A percentile compares a stretch with the other conserved stretches of the same genome.
phyloP scores from a whole-genome alignment of 495 filamentous ascomycete species.

The Neurospora sp. region DNA sequence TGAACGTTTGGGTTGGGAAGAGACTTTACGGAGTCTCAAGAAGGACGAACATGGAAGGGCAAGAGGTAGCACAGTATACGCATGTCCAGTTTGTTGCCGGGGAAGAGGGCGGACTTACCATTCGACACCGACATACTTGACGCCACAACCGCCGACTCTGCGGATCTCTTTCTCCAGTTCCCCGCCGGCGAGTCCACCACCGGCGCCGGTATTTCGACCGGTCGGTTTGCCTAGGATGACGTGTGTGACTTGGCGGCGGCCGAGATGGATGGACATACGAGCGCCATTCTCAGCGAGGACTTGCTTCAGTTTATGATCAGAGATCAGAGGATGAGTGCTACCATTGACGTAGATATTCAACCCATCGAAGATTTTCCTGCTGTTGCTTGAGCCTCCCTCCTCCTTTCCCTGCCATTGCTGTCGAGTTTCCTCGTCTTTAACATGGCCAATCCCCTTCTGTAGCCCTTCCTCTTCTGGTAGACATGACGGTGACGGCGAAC shows the following conservation, averaged over 20 bases:
- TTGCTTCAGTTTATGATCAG: slow-evolving; percentile 78
- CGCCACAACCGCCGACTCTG: slow-evolving; percentile 47
- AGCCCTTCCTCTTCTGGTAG: neutral
- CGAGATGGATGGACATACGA: slow-evolving; percentile 53
- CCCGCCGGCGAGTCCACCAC: slow-evolving; percentile 67
- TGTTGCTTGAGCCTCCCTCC: slow-evolving; percentile 17
- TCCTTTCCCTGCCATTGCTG: slow-evolving; percentile 26
- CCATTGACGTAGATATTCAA: slow-evolving; percentile 81
- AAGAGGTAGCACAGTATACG: slow-evolving; percentile 1
- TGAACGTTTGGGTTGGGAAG: neutral
- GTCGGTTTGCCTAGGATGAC: slow-evolving; percentile 64
- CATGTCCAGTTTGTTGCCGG: neutral
- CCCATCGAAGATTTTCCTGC: slow-evolving; percentile 47
- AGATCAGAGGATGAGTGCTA: slow-evolving; percentile 67
- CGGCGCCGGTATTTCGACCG: slow-evolving; percentile 39
- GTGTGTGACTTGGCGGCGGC: slow-evolving; percentile 69
- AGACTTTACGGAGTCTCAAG: neutral
- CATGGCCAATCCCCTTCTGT: neutral
- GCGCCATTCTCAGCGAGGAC: slow-evolving; percentile 67
- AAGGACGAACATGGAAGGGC: neutral
- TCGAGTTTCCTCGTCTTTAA: neutral
- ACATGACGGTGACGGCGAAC: neutral
- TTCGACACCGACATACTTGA: slow-evolving; percentile 77
- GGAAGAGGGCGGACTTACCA: slow-evolving; percentile 46
- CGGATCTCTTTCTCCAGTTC: slow-evolving; percentile 80